Conservation (phyloP, 179 eudicot species). For the Silene vulgaris region DNA sequence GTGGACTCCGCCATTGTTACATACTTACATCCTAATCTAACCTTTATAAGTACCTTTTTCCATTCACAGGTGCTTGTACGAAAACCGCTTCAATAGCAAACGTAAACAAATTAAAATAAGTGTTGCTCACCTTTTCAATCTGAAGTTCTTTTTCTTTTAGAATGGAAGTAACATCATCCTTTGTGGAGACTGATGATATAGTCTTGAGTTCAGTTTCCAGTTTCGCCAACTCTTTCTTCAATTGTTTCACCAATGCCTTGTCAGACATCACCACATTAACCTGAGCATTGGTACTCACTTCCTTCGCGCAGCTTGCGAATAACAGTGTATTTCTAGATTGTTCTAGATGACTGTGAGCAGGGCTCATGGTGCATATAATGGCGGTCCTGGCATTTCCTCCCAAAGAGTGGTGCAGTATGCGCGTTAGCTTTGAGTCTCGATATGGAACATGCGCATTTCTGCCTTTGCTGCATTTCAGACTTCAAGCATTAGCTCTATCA, state of each 20-base stretch:
- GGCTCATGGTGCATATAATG: constrained; percentile 78
- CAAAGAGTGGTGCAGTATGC: constrained; percentile 68
- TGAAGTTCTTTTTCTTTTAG: constrained; percentile 58
- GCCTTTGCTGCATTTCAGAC: constrained; percentile 51
- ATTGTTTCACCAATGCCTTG: constrained; percentile 65
- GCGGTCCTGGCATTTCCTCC: constrained; percentile 89
- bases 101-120: not conserved
- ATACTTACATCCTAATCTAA: too few species aligned
- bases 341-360: constrained; percentile 67
- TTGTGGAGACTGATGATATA: constrained; percentile 26
- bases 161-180: constrained; percentile 34
- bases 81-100: too few species aligned
- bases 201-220: constrained; percentile 51
- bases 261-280: constrained; percentile 73
- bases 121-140: constrained; percentile 55
- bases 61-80: too few species aligned
- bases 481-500: not conserved
- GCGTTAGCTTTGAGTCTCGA: constrained; percentile 78
- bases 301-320: constrained; percentile 72
- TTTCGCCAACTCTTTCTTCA: constrained; percentile 58
- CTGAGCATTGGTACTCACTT: constrained; percentile 57
- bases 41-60: too few species aligned
- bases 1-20: too few species aligned
- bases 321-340: constrained; percentile 73
- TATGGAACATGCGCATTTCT: constrained; percentile 61